Evolutionary conservation across 768 basidiomycete genomes (phyloP).

Genomic region (Calocybe gangraenosa): DNA sequence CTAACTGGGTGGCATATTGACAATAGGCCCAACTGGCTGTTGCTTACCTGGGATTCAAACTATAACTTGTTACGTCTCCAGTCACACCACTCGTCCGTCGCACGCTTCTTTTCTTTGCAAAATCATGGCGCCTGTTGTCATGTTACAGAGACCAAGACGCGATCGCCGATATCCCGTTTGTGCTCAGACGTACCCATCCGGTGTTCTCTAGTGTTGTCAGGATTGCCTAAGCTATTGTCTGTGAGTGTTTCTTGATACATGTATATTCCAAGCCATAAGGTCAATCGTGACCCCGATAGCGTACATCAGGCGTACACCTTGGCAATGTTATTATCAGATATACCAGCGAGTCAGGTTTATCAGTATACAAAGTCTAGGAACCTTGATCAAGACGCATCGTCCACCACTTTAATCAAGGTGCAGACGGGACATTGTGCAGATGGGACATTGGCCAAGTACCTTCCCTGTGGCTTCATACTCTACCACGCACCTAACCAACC

Average conservation of each 20-base stretch:
- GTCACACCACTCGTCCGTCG: conserved; percentile 22
- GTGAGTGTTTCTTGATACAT: conserved; percentile 15
- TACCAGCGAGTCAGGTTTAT: conserved; percentile 13
- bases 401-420: conserved; percentile 5
- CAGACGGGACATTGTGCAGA: too few species aligned
- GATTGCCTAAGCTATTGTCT: conserved; percentile 29
- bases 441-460: too few species aligned
- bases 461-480: too few species aligned
- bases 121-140: conserved; percentile 21
- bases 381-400: conserved; percentile 4
- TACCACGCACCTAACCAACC: too few species aligned
- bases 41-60: conserved; percentile 19
- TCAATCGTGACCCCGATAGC: conserved; percentile 1
- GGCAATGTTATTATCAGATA: conserved; percentile 10
- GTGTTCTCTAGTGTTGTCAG: conserved; percentile 19
- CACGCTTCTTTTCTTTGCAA: conserved; percentile 28
- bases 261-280: background rate
- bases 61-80: conserved; percentile 16
- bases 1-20: conserved; percentile 20
- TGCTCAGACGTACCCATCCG: conserved; percentile 17
- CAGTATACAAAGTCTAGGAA: conserved; percentile 10
- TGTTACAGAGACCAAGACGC: conserved; percentile 2
- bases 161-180: conserved; percentile 2
- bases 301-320: conserved; percentile 8
- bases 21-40: conserved; percentile 27